Percentiles rank a stretch among this genome's conserved stretches.
Evolutionary conservation across 2,329 filamentous ascomycete genomes (phyloP).

Genomic region (Aspergillus melleus): DNA sequence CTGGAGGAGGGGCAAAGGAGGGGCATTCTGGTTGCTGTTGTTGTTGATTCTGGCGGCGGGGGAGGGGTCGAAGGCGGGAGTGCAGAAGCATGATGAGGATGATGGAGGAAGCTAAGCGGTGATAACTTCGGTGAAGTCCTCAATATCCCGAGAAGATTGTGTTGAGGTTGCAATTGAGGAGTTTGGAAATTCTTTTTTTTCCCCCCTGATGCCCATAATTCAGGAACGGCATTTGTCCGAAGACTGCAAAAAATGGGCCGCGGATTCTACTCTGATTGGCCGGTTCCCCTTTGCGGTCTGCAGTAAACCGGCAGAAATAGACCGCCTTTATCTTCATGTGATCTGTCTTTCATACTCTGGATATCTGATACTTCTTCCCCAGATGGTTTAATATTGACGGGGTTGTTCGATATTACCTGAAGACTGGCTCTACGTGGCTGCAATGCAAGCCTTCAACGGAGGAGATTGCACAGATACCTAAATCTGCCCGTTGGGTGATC

Average conservation of each 20-base stretch:
- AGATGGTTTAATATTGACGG: background rate
- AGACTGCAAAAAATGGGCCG: background rate
- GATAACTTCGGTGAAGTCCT: background rate
- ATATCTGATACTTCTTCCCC: background rate
- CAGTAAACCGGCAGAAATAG: background rate
- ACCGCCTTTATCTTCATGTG: background rate
- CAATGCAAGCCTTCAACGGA: too few relatives aligned
- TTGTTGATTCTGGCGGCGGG: constrained; percentile 19
- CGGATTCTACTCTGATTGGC: background rate
- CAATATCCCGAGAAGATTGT: background rate
- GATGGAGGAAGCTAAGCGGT: background rate
- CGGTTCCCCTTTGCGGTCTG: background rate
- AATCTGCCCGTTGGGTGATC: too few relatives aligned
- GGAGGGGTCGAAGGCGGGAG: constrained; percentile 31
- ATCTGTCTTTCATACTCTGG: background rate
- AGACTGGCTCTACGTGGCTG: background rate
- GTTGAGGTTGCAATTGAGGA: background rate
- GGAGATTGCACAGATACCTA: too few relatives aligned
- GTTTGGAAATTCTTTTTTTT: background rate
- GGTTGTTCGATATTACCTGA: too few relatives aligned
- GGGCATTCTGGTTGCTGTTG: background rate
- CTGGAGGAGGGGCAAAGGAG: constrained; percentile 14
- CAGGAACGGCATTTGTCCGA: background rate
- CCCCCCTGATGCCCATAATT: background rate
- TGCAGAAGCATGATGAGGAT: constrained; percentile 27